Evolutionary conservation across 2,329 filamentous ascomycete genomes (phyloP), one percentile per base, ranked within the genome.

Genomic region (Stenocarpella maydis): DNA sequence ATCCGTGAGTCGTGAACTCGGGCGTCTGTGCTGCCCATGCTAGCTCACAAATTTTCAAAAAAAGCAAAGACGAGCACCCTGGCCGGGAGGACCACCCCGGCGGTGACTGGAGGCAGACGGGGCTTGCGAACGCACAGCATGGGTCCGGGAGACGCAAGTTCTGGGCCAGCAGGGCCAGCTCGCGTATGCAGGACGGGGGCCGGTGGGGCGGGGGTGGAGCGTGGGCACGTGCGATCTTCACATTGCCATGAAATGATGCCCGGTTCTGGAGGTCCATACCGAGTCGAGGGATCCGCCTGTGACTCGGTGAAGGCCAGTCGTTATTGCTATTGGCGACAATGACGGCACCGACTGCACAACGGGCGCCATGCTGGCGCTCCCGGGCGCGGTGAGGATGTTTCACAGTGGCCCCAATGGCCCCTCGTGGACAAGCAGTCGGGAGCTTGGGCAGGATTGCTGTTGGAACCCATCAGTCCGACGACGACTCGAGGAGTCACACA

Each of bases 101-200:
- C 60, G 61, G 61, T 65, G 52, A 52, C 41, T 58, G 34, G 37
- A 71, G 67, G 69, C 69, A 69, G 68, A 68, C 63, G 63, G 67
- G 60, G 70, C 70, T 71, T 69, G 70, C 70, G 67, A 71, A 69
- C 34, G 54, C 63, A 41, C 65, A 65, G 26, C n/a, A 64, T 67
- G 70, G 58, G 41, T 41, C 58, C 50, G 26, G n/a, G 2, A 55
- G 63, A 50, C n/a, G 41, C 60, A 49, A 49, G 65, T 47, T 37
- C 54, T 53, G 67, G 65, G 58, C 58, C 58, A 58, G 58, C 58
- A 49, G 58, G 58, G 58, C 58, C 58, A 63, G 43, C 58, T 63
- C 58, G 43, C 54, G 54, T 50, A 31, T 69, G 47, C 26, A 69
- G 21, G 43, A 54, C 55, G 41, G 34, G 67, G 63, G 26, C 34